Evolutionary conservation across 768 basidiomycete species (phyloP), one percentile per base, ranked within the genome.

Genomic region (Cyclocybe aegerita): DNA sequence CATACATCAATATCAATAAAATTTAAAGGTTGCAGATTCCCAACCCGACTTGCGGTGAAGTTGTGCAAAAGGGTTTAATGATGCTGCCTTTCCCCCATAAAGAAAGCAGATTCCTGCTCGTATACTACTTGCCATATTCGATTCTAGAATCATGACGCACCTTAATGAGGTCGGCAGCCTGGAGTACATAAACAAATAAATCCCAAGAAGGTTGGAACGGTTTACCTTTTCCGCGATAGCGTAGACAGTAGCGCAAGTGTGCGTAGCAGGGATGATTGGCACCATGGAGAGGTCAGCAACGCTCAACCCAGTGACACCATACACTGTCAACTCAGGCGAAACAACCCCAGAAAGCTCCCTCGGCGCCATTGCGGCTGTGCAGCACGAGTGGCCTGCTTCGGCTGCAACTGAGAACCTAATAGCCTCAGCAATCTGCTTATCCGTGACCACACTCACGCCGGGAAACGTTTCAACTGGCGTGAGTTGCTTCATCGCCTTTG

Each of bases 251-350:
- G 48, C 39, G 31, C 53, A 49, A 1, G 53, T 30, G 32, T 54
- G 53, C 4, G 53, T 54, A 9, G 38, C 43, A 16, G 53, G 53
- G 40, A 54, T 50, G 16, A 54, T 46, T 8, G 53, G 53, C 12
- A 50, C 47, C 29, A 54, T 54, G 17, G 53, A 54, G 15, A 54
- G 38, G 17, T 54, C 53, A 9, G 49, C 53, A 10, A 54, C 49
- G 23, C 48, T 54, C 15, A 54, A 17, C 3, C 49, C 53, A 32
- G 48, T 54, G 9, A 54, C 53, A 10, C 53, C 53, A 15, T 54
- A 50, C 11, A 54, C 53, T 9, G 49, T 41, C 16, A 50, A 34
- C 9, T 49, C 46, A 10, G 53, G 14, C 15, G 53, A 49, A 0
- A 54, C 49, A 9, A 54, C 53, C 4, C 53, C 53, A 3, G 48